Evolutionary conservation across 305 asterid genomes (phyloP).

Genomic region (Salvia sclarea): DNA sequence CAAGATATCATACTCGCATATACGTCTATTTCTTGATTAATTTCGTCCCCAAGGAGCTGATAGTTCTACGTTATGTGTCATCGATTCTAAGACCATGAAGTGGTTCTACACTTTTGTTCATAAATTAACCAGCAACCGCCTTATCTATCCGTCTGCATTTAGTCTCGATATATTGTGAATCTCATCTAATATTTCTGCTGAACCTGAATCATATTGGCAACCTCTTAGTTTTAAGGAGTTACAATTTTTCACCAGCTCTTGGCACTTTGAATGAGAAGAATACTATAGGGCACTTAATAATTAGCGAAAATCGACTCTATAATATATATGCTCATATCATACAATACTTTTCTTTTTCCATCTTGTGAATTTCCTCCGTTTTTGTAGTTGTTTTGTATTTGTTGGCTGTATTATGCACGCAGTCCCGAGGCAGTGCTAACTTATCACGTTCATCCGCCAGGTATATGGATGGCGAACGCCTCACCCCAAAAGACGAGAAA

Average conservation of each 20-base stretch:
- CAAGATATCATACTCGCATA: not conserved
- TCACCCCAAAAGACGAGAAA: slow-evolving; percentile 71
- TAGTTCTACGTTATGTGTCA: not conserved
- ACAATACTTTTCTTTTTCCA: not conserved
- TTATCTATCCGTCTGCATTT: not conserved
- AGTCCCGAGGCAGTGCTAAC: slow-evolving; percentile 5
- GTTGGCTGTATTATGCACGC: not conserved
- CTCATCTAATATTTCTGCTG: not conserved
- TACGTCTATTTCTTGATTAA: not conserved
- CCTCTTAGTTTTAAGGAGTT: not conserved
- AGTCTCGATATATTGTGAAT: not conserved
- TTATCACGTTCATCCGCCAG: slow-evolving; percentile 37
- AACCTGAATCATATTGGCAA: not conserved
- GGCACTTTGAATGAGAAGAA: not conserved
- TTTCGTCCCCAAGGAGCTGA: slow-evolving; percentile 11
- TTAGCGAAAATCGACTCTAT: not conserved
- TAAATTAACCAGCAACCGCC: not conserved
- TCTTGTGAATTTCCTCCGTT: not conserved
- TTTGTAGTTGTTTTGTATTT: not conserved
- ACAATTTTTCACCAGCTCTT: not conserved
- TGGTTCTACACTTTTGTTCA: not conserved
- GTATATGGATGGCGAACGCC: slow-evolving; percentile 83
- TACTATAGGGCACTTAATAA: too few relatives aligned
- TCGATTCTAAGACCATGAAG: not conserved
- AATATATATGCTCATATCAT: not conserved